These are phyloP conservation scores for Discostella stelligera DNA, from an alignment of 352 stramenopile genomes.

Conservation along the genomic window DNA sequence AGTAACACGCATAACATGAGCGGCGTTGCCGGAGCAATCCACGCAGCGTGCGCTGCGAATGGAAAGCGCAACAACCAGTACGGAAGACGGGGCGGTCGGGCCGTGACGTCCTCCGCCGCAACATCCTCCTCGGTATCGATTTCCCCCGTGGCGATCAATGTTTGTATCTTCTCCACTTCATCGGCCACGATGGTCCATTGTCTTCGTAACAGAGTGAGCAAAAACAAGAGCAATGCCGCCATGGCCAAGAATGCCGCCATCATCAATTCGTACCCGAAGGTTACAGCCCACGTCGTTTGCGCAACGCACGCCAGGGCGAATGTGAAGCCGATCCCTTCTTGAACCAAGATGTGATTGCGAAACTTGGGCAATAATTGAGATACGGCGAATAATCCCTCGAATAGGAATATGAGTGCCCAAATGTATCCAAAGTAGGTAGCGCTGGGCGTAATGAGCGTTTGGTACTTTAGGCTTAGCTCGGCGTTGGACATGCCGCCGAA, in stretches of 20 bases:
- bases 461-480: conserved; percentile 36
- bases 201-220: conserved; percentile 23
- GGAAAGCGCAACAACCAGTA: conserved; percentile 75
- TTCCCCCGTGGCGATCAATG: neutral
- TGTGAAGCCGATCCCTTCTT: conserved; percentile 22
- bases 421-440: conserved; percentile 45
- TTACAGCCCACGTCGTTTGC: conserved; percentile 44
- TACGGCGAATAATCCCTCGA: conserved; percentile 45
- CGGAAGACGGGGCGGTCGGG: conserved; percentile 13
- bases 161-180: conserved; percentile 3
- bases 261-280: conserved; percentile 47
- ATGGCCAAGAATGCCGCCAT: conserved; percentile 25
- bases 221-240: conserved; percentile 18
- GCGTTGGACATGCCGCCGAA: conserved; percentile 15
- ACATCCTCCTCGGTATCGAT: conserved; percentile 10
- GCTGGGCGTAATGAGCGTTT: conserved; percentile 51
- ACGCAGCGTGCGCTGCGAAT: conserved; percentile 72
- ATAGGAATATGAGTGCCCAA: conserved; percentile 59
- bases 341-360: conserved; percentile 35
- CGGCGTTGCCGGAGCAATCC: conserved; percentile 62
- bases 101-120: conserved; percentile 3
- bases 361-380: conserved; percentile 42
- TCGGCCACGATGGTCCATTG: conserved; percentile 19
- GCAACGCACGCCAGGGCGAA: conserved; percentile 35
- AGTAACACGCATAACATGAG: conserved; percentile 71